These are phyloP conservation scores for Diplodia mutila DNA, from an alignment of 2,329 filamentous ascomycete genomes.

Conservation along the genomic window DNA sequence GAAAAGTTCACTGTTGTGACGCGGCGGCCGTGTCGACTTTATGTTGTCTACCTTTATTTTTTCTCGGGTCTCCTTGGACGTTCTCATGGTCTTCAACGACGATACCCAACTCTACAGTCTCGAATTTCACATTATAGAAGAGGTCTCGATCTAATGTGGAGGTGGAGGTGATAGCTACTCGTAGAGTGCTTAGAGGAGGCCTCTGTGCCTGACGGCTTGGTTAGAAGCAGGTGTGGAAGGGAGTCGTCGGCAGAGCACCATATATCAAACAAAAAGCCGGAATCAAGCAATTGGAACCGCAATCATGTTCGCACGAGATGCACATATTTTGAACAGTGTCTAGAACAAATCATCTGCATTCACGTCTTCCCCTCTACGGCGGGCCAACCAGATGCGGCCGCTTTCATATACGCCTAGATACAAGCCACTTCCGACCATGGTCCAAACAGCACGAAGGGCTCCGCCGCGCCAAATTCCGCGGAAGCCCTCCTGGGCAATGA, in stretches of 20 bases:
- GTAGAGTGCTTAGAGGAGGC: not conserved
- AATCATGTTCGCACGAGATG: not conserved
- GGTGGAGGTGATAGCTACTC: not conserved
- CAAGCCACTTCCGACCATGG: slow-evolving; percentile 77
- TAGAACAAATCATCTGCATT: slow-evolving; percentile 24
- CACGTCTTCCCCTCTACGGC: slow-evolving; percentile 46
- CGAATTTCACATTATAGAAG: slow-evolving; percentile 5
- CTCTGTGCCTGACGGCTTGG: not conserved
- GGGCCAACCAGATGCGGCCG: slow-evolving; percentile 61
- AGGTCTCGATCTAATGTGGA: not conserved
- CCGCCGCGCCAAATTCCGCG: slow-evolving; percentile 79
- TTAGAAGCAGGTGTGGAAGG: not conserved
- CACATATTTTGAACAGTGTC: not conserved
- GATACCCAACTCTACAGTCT: slow-evolving; percentile 23
- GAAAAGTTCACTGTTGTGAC: not conserved
- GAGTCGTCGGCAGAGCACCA: not conserved
- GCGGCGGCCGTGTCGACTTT: not conserved
- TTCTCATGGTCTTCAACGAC: slow-evolving; percentile 26
- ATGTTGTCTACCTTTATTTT: not conserved
- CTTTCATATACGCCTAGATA: slow-evolving; percentile 88
- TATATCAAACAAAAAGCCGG: not conserved
- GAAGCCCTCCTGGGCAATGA: slow-evolving; percentile 69
- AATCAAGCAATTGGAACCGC: not conserved
- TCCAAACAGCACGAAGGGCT: slow-evolving; percentile 75
- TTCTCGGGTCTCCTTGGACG: not conserved